Evolutionary conservation across 768 basidiomycete genomes (phyloP).

Genomic region (Rhizopogon rudus): DNA sequence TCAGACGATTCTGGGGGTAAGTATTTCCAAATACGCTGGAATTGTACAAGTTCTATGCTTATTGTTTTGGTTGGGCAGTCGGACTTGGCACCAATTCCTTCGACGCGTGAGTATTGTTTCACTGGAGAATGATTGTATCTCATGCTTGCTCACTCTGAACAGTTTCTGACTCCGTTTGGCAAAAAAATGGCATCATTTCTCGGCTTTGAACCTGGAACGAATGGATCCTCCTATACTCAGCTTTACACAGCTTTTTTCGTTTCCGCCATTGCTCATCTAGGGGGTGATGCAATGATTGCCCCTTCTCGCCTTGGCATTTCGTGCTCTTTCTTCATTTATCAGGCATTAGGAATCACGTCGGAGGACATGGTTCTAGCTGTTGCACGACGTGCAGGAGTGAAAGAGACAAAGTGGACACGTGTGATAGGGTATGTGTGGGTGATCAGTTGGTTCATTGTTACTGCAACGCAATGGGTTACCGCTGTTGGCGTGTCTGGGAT

Average conservation of each 20-base stretch:
- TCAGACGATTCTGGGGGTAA: slow-evolving; percentile 39
- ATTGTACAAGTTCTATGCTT: background rate
- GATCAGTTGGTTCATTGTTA: slow-evolving; percentile 18
- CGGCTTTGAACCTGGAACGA: slow-evolving; percentile 20
- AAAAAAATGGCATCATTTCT: slow-evolving; percentile 19
- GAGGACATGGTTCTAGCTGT: slow-evolving; percentile 26
- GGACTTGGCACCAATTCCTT: slow-evolving; percentile 35
- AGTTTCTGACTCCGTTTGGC: slow-evolving; percentile 25
- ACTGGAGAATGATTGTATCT: background rate
- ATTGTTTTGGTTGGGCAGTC: slow-evolving; percentile 10
- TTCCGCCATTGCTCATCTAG: slow-evolving; percentile 30
- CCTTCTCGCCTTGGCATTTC: background rate
- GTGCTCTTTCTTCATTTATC: slow-evolving; percentile 22
- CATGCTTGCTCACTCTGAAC: background rate
- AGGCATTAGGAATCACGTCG: slow-evolving; percentile 30
- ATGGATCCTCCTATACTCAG: slow-evolving; percentile 26
- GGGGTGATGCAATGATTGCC: slow-evolving; percentile 26
- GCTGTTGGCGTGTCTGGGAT: background rate
- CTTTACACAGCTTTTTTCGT: slow-evolving; percentile 32
- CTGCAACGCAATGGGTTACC: background rate
- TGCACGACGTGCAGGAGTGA: slow-evolving; percentile 10
- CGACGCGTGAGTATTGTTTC: slow-evolving; percentile 24
- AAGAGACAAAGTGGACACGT: slow-evolving; percentile 4
- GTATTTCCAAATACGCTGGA: slow-evolving; percentile 8
- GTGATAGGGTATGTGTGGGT: slow-evolving; percentile 25